Evolutionary conservation across 768 basidiomycete species (phyloP).

Genomic region (Tephrocybe rancida): DNA sequence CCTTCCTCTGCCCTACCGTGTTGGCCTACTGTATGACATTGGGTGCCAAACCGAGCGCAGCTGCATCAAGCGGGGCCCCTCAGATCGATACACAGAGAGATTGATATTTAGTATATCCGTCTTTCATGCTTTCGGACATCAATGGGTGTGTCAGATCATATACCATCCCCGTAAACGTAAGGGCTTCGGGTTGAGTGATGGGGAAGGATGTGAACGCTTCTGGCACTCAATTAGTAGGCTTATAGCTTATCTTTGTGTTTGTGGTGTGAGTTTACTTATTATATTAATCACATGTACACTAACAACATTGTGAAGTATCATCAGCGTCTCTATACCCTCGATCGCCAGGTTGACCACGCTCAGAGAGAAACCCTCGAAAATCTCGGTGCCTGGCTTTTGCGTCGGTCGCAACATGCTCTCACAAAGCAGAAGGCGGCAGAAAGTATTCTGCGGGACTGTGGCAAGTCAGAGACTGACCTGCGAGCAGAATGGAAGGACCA

Average conservation of each 20-base stretch:
- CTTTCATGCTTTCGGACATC: too few relatives aligned
- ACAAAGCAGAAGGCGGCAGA: too few relatives aligned
- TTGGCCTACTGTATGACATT: conserved; percentile 1
- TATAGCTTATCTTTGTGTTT: neutral
- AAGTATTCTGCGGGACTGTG: too few relatives aligned
- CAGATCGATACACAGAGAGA: neutral
- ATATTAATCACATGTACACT: neutral
- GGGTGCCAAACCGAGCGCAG: neutral
- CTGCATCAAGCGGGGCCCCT: neutral
- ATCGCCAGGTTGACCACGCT: conserved; percentile 18
- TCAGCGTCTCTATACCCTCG: conserved; percentile 25
- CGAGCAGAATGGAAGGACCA: too few relatives aligned
- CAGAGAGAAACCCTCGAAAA: conserved; percentile 6
- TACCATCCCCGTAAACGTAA: conserved; percentile 35
- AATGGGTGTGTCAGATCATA: conserved; percentile 25
- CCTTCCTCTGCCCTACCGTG: neutral
- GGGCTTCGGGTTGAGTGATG: conserved; percentile 31
- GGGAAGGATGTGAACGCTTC: conserved; percentile 33
- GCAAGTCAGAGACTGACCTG: too few relatives aligned
- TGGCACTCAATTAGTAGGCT: conserved; percentile 29
- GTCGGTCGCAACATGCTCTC: too few relatives aligned
- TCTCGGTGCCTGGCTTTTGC: too few relatives aligned
- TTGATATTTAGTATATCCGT: too few relatives aligned
- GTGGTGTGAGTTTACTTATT: neutral
- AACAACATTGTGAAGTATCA: conserved; percentile 20